These are phyloP conservation scores for Cardamine occulta DNA, from an alignment of 345 rosid species.

Conservation along the genomic window DNA sequence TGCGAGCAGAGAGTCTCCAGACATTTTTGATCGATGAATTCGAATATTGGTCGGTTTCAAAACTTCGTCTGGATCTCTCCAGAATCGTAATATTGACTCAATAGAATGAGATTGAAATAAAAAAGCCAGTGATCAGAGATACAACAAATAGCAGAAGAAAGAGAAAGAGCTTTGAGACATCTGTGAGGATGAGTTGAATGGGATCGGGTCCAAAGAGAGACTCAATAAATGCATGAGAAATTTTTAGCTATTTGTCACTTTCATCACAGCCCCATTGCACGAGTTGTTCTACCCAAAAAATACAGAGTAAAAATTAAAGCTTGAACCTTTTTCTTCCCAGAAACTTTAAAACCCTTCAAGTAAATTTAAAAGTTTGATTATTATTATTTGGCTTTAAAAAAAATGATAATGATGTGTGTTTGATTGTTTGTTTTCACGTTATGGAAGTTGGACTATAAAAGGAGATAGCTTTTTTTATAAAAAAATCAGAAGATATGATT, in stretches of 20 bases:
- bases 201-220: slow-evolving; percentile 43
- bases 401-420: slow-evolving; percentile 33
- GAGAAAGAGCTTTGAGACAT: slow-evolving; percentile 40
- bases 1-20: slow-evolving; percentile 35
- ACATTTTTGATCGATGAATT: slow-evolving; percentile 34
- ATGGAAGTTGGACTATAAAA: slow-evolving; percentile 36
- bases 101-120: slow-evolving; percentile 25
- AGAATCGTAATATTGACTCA: slow-evolving; percentile 27
- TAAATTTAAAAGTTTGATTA: slow-evolving; percentile 7
- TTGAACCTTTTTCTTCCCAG: slow-evolving; percentile 24
- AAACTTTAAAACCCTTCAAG: slow-evolving; percentile 9
- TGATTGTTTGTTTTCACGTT: slow-evolving; percentile 43
- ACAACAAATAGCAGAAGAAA: slow-evolving; percentile 17
- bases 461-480: not conserved
- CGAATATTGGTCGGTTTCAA: slow-evolving; percentile 31
- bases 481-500: slow-evolving; percentile 28
- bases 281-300: slow-evolving; percentile 40
- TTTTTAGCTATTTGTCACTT: slow-evolving; percentile 46
- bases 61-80: slow-evolving; percentile 24
- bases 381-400: not conserved
- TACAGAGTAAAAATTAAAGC: slow-evolving; percentile 22
- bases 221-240: slow-evolving; percentile 44
- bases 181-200: slow-evolving; percentile 43
- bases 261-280: slow-evolving; percentile 47
- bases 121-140: slow-evolving; percentile 23